A percentile compares a stretch with the other conserved stretches of the same genome.
phyloP scores from a whole-genome alignment of 148 eudicot species.

The Camellia lanceoleosa region DNA sequence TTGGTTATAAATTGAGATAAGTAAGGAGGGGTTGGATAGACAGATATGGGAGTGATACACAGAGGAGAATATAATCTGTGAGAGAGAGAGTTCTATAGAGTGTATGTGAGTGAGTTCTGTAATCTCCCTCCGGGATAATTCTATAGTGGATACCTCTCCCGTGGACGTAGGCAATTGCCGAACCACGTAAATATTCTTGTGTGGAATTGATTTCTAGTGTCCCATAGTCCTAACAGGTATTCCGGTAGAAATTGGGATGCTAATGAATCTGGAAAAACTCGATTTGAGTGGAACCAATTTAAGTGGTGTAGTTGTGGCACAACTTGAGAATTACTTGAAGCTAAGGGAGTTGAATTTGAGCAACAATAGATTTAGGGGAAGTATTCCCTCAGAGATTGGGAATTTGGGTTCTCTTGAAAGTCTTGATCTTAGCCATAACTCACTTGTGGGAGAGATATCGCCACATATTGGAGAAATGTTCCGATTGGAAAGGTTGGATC shows the following conservation, averaged over 20 bases:
- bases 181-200: no score
- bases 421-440: not conserved
- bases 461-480: not conserved
- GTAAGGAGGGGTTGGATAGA: no score
- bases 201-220: no score
- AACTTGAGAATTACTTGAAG: constrained; percentile 32
- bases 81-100: no score
- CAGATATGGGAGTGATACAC: no score
- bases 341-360: constrained; percentile 38
- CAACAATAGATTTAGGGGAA: constrained; percentile 32
- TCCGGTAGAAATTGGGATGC: constrained; percentile 37
- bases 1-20: no score
- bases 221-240: no score
- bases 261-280: constrained; percentile 31
- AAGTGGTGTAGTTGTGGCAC: constrained; percentile 37
- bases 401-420: constrained; percentile 29
- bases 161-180: no score
- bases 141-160: no score
- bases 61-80: no score
- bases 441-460: constrained; percentile 1
- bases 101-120: no score
- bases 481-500: constrained; percentile 30
- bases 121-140: no score
- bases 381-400: constrained; percentile 35
- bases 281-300: constrained; percentile 37